Conservation (phyloP, 208 protist species). For the Trichomonas vaginalis region DNA sequence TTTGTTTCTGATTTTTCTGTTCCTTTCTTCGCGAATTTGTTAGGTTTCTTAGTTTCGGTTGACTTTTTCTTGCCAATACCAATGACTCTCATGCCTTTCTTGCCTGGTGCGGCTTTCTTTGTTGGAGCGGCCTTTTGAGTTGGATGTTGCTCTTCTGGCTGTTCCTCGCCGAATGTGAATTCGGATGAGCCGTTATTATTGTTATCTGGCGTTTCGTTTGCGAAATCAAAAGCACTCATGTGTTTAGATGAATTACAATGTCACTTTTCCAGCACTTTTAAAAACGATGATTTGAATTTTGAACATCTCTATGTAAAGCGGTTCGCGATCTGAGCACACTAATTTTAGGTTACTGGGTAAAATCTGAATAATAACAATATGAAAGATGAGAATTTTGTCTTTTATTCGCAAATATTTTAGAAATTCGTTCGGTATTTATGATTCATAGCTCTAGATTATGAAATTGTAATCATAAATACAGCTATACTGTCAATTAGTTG, state of each 20-base stretch:
- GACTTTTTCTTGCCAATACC: neutral
- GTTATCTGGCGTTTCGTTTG: neutral
- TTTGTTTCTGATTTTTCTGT: neutral
- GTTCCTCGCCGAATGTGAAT: neutral
- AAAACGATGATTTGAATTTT: neutral
- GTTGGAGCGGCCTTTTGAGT: neutral
- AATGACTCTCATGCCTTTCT: neutral
- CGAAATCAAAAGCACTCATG: slow-evolving; percentile 9
- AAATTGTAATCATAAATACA: too few species aligned
- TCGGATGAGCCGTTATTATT: neutral
- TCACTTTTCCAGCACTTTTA: neutral
- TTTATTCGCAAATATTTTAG: too few species aligned
- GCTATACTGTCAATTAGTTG: too few species aligned
- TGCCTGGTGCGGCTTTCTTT: neutral
- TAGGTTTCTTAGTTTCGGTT: neutral
- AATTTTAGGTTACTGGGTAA: too few species aligned
- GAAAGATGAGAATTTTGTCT: too few species aligned
- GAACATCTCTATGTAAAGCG: too few species aligned
- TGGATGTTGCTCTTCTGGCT: neutral
- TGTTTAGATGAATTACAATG: neutral
- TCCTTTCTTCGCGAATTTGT: neutral
- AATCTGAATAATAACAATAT: too few species aligned
- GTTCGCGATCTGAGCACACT: too few species aligned
- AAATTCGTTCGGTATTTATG: too few species aligned
- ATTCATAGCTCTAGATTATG: too few species aligned